These are phyloP conservation scores for Alternaria viburni DNA, from an alignment of 2,329 filamentous ascomycete species.

Conservation along the genomic window DNA sequence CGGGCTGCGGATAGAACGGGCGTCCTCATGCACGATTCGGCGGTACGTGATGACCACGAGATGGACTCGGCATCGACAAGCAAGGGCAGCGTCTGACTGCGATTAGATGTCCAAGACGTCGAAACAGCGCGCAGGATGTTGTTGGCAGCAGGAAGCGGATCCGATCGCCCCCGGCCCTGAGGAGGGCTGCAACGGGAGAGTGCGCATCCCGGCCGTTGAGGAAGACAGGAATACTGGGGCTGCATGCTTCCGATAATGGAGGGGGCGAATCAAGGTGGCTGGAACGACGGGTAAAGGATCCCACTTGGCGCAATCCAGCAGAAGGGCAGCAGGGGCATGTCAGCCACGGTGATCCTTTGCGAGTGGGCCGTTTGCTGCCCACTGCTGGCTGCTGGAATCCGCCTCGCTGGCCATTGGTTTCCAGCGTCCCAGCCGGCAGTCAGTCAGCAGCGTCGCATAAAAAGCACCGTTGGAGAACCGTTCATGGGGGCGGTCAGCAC, in stretches of 20 bases:
- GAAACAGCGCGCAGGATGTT: not conserved
- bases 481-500: constrained; percentile 3
- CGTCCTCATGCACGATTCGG: constrained; percentile 6
- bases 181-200: constrained; percentile 12
- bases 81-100: not conserved
- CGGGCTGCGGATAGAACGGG: constrained; percentile 2
- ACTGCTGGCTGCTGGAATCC: constrained; percentile 17
- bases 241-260: constrained; percentile 5
- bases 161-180: constrained; percentile 9
- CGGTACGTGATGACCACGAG: not conserved
- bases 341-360: constrained; percentile 15
- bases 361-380: constrained; percentile 11
- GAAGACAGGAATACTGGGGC: constrained; percentile 3
- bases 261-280: constrained; percentile 7
- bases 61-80: not conserved
- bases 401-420: constrained; percentile 27
- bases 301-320: constrained; percentile 15
- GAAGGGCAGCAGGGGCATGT: constrained; percentile 9
- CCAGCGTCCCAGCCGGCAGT: constrained; percentile 9
- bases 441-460: constrained; percentile 20
- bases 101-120: not conserved
- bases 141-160: constrained; percentile 7
- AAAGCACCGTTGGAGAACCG: constrained; percentile 7
- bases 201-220: constrained; percentile 14
- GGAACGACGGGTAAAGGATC: constrained; percentile 13